Percentiles rank a stretch among this genome's conserved stretches.
These are phyloP conservation scores for Hymenoscyphus fructigenus DNA, from an alignment of 2,329 filamentous ascomycete species.

Conservation along the genomic window DNA sequence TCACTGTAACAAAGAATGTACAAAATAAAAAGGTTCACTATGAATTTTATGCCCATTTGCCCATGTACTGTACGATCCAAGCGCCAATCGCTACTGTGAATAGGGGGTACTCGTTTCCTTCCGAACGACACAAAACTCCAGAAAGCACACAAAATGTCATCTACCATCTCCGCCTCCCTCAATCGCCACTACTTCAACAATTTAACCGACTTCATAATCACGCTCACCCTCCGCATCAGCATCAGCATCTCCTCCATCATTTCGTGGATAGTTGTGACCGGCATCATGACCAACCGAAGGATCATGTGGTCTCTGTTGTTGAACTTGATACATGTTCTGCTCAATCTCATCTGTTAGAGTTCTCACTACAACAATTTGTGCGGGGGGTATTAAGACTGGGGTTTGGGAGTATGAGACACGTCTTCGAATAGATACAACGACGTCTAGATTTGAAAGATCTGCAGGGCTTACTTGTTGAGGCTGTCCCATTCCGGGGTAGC, in stretches of 20 bases:
- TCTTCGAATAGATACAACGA: neutral
- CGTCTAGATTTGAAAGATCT: neutral
- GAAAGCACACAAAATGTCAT: neutral
- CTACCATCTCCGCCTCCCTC: neutral
- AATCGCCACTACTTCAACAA: neutral
- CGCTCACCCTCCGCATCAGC: constrained; percentile 46
- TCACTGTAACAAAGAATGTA: neutral
- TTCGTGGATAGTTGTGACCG: constrained; percentile 39
- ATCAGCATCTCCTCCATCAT: constrained; percentile 43
- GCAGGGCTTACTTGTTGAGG: constrained; percentile 66
- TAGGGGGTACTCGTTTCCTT: constrained; percentile 1
- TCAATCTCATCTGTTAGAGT: constrained; percentile 4
- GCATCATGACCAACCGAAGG: constrained; percentile 40
- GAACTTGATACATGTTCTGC: constrained; percentile 43
- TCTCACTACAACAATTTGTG: neutral
- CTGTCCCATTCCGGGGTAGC: constrained; percentile 75
- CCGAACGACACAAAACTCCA: constrained; percentile 3
- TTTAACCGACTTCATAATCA: constrained; percentile 42
- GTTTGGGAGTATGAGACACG: neutral
- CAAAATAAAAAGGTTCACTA: neutral
- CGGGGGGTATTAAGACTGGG: neutral
- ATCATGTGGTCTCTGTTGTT: constrained; percentile 40
- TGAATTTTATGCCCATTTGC: neutral
- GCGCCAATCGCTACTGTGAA: constrained; percentile 10
- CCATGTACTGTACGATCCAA: constrained; percentile 14